Base-by-base conservation (phyloP, 2,329 filamentous ascomycete species). In the Alternaria longipes region DNA sequence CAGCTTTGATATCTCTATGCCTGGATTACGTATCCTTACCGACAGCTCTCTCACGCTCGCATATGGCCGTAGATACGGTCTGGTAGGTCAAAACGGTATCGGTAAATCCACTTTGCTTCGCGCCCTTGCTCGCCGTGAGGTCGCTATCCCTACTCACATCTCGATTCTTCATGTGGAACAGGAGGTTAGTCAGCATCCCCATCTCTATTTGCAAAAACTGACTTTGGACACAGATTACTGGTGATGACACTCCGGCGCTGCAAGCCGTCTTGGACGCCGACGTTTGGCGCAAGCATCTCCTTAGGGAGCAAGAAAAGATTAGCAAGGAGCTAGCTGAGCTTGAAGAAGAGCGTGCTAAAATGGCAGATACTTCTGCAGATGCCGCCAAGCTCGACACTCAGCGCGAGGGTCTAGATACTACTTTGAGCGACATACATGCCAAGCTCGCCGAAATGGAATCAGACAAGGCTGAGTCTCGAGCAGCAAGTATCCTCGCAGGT, bases 71-170 rank as follows among this genome's bases (percentile, higher is more conserved):
- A 90, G 95, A 68, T 99, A 99, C 81, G 95, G 95, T 88, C 84
- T 99, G 67, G 95, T 99, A 69, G 95, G 95, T 86, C 92, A 98
- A 85, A 99, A 99, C 87, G 95, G 95, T 93, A 94, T 99, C 67
- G 95, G 82, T 76, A 85, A 85, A 80, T 84, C 93, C 77, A 99
- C 95, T n/a, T 84, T 99, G 66, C 86, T 99, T 64, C 88, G 95
- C 70, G 95, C 95, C 16, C 84, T 99, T 68, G 96, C 94, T 74
- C 89, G 93, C 74, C 89, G 95, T 90, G 95, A 99, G 77, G 87
- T 99, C 61, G 87, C 94, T 5, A 95, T 99, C 81, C 95, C 95
- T 11, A 96, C 92, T 1, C 94, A 99, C 72, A 99, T 99, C 67
- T 97, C 95, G 11, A 99, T 99, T 86, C 87, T 99, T 18, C 95